Evolutionary conservation across 2,329 filamentous ascomycete genomes (phyloP), one percentile per base, ranked within the genome.

Genomic region (Purpureocillium lavendulum): DNA sequence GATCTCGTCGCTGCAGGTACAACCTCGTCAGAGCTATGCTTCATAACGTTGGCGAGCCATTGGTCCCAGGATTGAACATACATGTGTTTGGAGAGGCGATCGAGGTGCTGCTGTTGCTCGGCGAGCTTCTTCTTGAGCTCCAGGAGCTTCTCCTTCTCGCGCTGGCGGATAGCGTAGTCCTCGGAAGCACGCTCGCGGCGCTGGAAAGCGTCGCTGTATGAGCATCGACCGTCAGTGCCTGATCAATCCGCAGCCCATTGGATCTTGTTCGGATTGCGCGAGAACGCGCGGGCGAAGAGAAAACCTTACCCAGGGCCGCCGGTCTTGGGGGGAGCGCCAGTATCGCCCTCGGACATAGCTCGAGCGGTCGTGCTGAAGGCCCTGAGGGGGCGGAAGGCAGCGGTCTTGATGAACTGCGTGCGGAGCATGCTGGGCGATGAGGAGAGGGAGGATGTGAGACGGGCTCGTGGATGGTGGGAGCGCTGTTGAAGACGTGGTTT

Each of bases 151-250:
- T 89, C 81, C 69, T 80, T 79, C 77, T 97, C 92, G 60, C 88
- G 85, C 70, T 84, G 71, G 56, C 80, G 79, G 67, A 98, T 88
- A 67, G 84, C 86, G 53, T 78, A 77, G 62, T 88, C 82, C 71
- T 97, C 92, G 60, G 70, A 75, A 51, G 90, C 90, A 60, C 82
- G 77, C 69, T 98, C 92, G 54, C 92, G 87, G 69, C 83, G 84
- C 69, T 82, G 87, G 77, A 96, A 98, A 41, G 87, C 80, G 60
- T 98, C 90, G 53, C 90, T 94, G 50, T 52, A 35, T 28, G 39
- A 32, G 24, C 40, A n/a, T 24, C 33, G 13, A 5, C 10, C 8
- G 43, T 42, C 24, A 46, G 45, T 21, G 6, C 21, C 18, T n/a
- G 10, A 10, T 26, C 10, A 5, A 26, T 10, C 5, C 21, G 6